Evolutionary conservation across 2,329 filamentous ascomycete species (phyloP), one percentile per base, ranked within the genome.

Genomic region (Madurella fahalii): DNA sequence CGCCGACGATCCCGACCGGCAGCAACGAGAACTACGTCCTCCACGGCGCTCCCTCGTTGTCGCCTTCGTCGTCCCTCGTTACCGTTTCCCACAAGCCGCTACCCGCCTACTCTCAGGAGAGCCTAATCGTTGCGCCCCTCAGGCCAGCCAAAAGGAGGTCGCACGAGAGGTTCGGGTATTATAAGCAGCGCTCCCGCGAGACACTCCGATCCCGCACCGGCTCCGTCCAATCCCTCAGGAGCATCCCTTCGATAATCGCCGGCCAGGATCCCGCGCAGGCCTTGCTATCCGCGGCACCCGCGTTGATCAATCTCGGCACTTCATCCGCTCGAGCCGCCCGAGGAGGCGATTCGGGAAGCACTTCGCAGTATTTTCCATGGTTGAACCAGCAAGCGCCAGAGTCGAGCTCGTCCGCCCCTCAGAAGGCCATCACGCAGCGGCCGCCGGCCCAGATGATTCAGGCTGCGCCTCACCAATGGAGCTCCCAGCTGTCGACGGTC

Each of bases 401-500:
- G 53, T 69, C 69, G 59, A 63, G 66, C 55, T 61, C 60, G 40
- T 51, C 63, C 54, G 61, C 61, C 59, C 50, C 53, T 30, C 40
- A 54, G 46, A 52, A 20, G 25, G 15, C 53, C 47, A 44, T 54
- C 58, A 50, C 58, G 53, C 54, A 62, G 58, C 66, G 53, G 39
- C 63, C 65, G 57, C 64, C 65, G 53, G 64, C 66, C 63, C 69
- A 67, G 61, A 80, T 81, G 74, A 67, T 77, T 70, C 71, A 77
- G 59, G 66, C 74, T 45, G 68, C 74, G 55, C 74, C 77, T 52
- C 81, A 83, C 64, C 80, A 80, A 75, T 85, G 82, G 81, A 84
- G 81, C 68, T 79, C 80, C 43, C 81, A 84, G 67, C 73, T 85
- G 41, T 86, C 83, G 40, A 84, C 82, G 43, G 82, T 86, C 57